phyloP scores from a whole-genome alignment of 2,329 filamentous ascomycete species.

The Beauveria asiatica region DNA sequence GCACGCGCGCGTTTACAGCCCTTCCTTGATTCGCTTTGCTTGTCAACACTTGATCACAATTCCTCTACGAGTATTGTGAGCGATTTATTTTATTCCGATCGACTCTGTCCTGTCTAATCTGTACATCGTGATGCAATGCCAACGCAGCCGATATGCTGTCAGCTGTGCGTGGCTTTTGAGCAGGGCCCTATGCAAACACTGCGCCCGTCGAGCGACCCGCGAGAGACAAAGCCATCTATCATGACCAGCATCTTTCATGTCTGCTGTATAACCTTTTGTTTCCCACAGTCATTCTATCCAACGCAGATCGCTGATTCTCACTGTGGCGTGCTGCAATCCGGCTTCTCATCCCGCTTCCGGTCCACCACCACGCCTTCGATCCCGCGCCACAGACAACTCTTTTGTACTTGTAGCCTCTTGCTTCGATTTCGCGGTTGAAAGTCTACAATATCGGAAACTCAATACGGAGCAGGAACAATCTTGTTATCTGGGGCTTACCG shows the following conservation, averaged over 20 bases:
- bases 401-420: neutral
- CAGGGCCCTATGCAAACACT: neutral
- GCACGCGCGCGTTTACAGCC: constrained; percentile 5
- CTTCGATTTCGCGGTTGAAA: neutral
- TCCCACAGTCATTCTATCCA: neutral
- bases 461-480: neutral
- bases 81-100: neutral
- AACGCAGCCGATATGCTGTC: neutral
- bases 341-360: neutral
- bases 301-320: neutral
- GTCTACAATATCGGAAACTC: neutral
- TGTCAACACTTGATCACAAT: neutral
- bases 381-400: neutral
- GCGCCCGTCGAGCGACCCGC: neutral
- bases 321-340: neutral
- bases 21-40: constrained; percentile 1
- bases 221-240: neutral
- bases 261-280: neutral
- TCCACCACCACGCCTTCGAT: neutral
- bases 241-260: neutral
- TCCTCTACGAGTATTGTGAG: neutral
- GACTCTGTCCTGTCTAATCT: neutral
- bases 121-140: neutral
- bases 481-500: neutral
- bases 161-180: neutral